phyloP scores from a whole-genome alignment of 148 eudicot genomes.

The Heliosperma pusillum region DNA sequence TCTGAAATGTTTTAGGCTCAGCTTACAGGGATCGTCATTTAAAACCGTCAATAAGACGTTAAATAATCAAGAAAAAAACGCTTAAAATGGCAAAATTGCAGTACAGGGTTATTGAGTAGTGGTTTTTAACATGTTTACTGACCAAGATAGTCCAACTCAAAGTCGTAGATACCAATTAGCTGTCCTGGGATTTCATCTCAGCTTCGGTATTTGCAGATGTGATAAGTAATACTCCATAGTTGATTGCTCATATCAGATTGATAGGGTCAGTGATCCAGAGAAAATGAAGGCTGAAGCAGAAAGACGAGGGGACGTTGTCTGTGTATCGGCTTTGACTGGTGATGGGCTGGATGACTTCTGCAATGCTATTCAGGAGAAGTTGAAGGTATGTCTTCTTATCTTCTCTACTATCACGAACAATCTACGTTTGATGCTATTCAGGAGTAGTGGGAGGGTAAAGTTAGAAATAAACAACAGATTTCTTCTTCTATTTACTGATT shows the following conservation, averaged over 20 bases:
- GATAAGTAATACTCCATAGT: constrained; percentile 10
- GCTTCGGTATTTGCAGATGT: neutral
- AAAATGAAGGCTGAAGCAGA: constrained; percentile 58
- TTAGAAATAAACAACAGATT: too few species aligned
- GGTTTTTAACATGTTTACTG: neutral
- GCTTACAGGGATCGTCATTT: neutral
- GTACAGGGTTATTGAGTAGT: neutral
- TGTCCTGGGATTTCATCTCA: neutral
- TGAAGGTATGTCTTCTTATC: constrained; percentile 51
- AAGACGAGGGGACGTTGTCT: constrained; percentile 54
- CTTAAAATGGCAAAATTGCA: too few species aligned
- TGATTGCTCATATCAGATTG: constrained; percentile 49
- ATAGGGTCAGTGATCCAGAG: constrained; percentile 72
- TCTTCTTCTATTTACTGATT: too few species aligned
- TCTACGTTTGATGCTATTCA: too few species aligned
- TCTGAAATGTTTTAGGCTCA: neutral
- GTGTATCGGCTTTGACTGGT: constrained; percentile 86
- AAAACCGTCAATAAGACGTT: neutral
- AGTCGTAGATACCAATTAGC: neutral
- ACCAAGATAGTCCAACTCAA: neutral
- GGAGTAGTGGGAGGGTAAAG: too few species aligned
- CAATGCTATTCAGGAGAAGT: constrained; percentile 68
- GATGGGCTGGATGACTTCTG: constrained; percentile 82
- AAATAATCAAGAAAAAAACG: too few species aligned
- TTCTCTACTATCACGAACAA: neutral